Base-by-base conservation (phyloP, 345 rosid genomes). In the Dipteronia dyeriana region DNA sequence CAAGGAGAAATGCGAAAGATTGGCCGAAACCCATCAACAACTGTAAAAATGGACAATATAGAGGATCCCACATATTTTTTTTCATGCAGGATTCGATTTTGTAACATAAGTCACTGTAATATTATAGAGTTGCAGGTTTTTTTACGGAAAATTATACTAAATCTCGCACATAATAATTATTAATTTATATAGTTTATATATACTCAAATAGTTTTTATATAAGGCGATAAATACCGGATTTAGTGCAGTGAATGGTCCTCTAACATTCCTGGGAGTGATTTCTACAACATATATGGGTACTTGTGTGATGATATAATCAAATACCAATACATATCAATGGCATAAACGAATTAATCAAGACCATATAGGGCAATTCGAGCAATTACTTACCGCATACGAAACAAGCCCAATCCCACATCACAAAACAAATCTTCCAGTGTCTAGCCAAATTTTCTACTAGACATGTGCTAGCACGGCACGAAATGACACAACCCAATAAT, bases 211-310 rank as follows among this genome's bases (percentile, higher is more conserved):
- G 38, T 34, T 34, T 34, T 4, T 34, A 34, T 34, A 34, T 34
- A 34, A 4, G 38, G 38, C 6, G 6, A 34, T 34, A 34, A 34
- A 5, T 34, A 34, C 38, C 38, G 79, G 87, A 77, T 78, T 80
- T 65, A 83, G 81, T 11, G 86, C 84, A 54, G 84, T 76, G 70
- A 84, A 85, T 65, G 79, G 70, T 68, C 90, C 90, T 10, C 88
- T 80, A n/a, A 83, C 74, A 53, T 75, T 53, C 76, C 79, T 84
- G 1, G 91, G 85, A 34, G 89, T 25, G 60, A 88, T 88, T 85
- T 90, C 89, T 75, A 88, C 85, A 4, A 87, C 69, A 75, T 84
- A 88, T 61, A 87, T 66, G 51, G 91, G 82, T 47, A 80, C 80
- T 84, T 83, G 61, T 54, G 54, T 22, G 45, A 68, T 19, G 60